Evolutionary conservation across 371 early-diverging fungal genomes (phyloP), one percentile per base, ranked within the genome.

Genomic region (Syncephalastrum monosporum): DNA sequence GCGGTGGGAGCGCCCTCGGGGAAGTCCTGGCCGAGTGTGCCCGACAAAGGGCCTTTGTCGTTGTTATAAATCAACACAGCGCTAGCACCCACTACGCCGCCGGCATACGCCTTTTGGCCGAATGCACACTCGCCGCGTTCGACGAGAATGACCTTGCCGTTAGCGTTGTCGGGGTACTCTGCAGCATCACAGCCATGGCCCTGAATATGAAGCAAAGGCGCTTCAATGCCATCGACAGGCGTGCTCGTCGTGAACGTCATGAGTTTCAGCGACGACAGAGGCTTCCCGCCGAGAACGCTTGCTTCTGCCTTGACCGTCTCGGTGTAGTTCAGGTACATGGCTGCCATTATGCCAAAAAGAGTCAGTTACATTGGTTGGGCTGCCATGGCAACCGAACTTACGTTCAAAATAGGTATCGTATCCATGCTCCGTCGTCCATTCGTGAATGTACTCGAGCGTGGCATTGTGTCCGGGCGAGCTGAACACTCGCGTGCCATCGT

Each of bases 111-210:
- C 65, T 86, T 86, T 15, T 68, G 67, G 24, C 67, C 68, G 58
- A 85, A 85, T 0, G 70, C 68, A 61, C 86, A 86, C 15, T 56
- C 55, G 2, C 86, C 86, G 41, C 85, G 72, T 59, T 71, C 60
- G 5, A 85, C 58, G 4, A 87, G 59, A 14, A 70, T 64, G n/a
- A 81, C 68, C 60, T 82, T 75, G 38, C 68, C 71, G 10, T 60
- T 24, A 13, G 74, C 60, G 38, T 29, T 49, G 44, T 47, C 19
- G 14, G 47, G 52, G 41, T 59, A 57, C 61, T 72, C 10, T 57
- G 55, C 29, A 46, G 43, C 52, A 0, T 50, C 25, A n/a, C 59
- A 59, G 38, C 59, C 59, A 13, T 17, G 5, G 13, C 55, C 59
- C 23, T 47, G 27, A 24, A 55, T 53, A 16, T 53, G 44, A 10